Percentiles rank a stretch among this genome's conserved stretches.
Evolutionary conservation across 805 yeast genomes (phyloP).

Genomic region (Candida nitratophila): DNA sequence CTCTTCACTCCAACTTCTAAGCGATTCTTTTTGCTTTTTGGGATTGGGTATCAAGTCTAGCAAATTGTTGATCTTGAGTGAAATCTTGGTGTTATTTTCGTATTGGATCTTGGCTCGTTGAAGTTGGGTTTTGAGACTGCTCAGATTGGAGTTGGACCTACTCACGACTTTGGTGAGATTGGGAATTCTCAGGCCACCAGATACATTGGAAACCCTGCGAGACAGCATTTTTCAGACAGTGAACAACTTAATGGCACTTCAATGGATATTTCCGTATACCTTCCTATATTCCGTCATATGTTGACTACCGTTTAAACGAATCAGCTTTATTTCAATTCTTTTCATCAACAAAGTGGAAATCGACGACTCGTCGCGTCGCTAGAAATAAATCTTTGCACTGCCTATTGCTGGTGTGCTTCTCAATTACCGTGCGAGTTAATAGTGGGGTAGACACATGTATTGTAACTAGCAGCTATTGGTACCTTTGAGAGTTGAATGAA

Average conservation of each 20-base stretch:
- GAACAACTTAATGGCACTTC: neutral
- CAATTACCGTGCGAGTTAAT: no score
- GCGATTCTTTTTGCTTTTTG: neutral
- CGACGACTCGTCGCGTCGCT: no score
- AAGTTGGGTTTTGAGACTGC: neutral
- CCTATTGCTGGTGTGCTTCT: no score
- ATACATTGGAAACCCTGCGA: neutral
- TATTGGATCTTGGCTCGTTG: neutral
- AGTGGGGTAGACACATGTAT: neutral
- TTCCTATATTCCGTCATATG: no score
- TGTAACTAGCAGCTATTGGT: no score
- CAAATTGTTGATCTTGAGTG: neutral
- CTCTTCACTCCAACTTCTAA: neutral
- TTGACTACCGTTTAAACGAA: no score
- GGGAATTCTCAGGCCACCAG: neutral
- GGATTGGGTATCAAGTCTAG: neutral
- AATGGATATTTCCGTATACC: neutral
- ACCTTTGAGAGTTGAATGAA: no score
- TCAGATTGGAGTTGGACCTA: neutral
- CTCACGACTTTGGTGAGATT: neutral
- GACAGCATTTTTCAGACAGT: neutral
- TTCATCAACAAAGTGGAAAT: neutral
- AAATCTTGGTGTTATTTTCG: neutral
- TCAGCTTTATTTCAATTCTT: neutral
- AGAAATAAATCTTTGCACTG: no score